These are phyloP conservation scores for Chenopodium suecicum DNA, from an alignment of 148 eudicot species.

Conservation along the genomic window DNA sequence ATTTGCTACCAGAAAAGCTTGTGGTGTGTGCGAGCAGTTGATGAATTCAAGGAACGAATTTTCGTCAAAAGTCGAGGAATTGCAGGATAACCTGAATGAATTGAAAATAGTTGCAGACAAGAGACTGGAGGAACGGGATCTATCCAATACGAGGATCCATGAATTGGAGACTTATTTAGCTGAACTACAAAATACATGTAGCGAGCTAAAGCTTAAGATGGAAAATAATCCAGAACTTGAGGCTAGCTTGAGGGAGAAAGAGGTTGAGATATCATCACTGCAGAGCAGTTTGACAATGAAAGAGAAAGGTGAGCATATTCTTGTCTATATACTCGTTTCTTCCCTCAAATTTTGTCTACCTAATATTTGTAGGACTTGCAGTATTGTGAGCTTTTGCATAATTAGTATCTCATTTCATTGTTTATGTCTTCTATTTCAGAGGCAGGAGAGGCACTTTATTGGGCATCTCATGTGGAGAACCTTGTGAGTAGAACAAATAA, in stretches of 20 bases:
- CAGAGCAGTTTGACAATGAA: slow-evolving; percentile 35
- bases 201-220: slow-evolving; percentile 47
- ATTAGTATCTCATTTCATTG: slow-evolving; percentile 19
- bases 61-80: slow-evolving; percentile 35
- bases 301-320: slow-evolving; percentile 50
- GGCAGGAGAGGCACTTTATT: slow-evolving; percentile 41
- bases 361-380: background rate
- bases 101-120: slow-evolving; percentile 38
- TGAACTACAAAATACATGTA: slow-evolving; percentile 41
- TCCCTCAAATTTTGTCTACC: background rate
- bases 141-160: slow-evolving; percentile 37
- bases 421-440: slow-evolving; percentile 50
- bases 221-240: slow-evolving; percentile 52
- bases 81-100: slow-evolving; percentile 56
- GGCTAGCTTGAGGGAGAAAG: slow-evolving; percentile 42
- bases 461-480: slow-evolving; percentile 53
- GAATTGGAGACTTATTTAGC: slow-evolving; percentile 62
- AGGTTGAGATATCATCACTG: slow-evolving; percentile 53
- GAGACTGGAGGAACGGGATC: slow-evolving; percentile 53
- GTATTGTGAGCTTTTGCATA: background rate
- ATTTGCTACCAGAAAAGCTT: slow-evolving; percentile 47
- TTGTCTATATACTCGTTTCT: background rate
- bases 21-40: slow-evolving; percentile 41
- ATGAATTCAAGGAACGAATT: slow-evolving; percentile 35
- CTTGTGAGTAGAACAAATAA: slow-evolving; percentile 55